phyloP scores from a whole-genome alignment of 1,284 basidiomycete species.

The Apiotrichum veenhuisii region DNA sequence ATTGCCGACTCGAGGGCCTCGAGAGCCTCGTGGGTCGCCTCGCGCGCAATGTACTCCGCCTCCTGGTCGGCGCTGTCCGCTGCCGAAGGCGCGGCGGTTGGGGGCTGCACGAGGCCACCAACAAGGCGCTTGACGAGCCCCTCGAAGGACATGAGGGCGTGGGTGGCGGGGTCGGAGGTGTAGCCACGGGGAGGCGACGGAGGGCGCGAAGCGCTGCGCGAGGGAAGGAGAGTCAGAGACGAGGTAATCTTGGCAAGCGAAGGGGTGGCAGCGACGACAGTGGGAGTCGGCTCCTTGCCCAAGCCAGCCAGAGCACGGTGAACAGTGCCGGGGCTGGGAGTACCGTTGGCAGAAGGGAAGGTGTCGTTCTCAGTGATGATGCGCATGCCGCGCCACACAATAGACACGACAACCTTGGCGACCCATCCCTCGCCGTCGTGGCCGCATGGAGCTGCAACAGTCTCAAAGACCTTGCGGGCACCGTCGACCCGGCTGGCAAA shows the following conservation, averaged over 20 bases:
- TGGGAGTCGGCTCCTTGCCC: slow-evolving; percentile 32
- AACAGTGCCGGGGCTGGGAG: slow-evolving; percentile 43
- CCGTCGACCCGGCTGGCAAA: slow-evolving; percentile 48
- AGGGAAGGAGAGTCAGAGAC: slow-evolving; percentile 34
- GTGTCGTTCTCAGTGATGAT: slow-evolving; percentile 37
- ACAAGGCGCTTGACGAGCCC: slow-evolving; percentile 47
- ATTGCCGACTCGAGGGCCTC: slow-evolving; percentile 48
- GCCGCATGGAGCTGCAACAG: slow-evolving; percentile 42
- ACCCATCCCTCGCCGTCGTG: slow-evolving; percentile 51
- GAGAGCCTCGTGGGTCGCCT: slow-evolving; percentile 48
- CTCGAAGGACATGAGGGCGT: slow-evolving; percentile 46
- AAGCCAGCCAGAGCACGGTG: slow-evolving; percentile 39
- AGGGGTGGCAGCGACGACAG: slow-evolving; percentile 23
- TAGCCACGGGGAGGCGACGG: slow-evolving; percentile 40
- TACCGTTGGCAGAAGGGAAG: slow-evolving; percentile 17
- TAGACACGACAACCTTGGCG: slow-evolving; percentile 47
- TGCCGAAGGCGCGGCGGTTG: slow-evolving; percentile 27
- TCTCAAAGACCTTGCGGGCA: slow-evolving; percentile 43
- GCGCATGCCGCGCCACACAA: slow-evolving; percentile 50
- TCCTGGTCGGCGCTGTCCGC: slow-evolving; percentile 30
- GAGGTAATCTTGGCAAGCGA: slow-evolving; percentile 41
- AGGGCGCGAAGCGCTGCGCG: slow-evolving; percentile 40
- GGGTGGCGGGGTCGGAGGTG: slow-evolving; percentile 37
- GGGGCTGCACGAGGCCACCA: slow-evolving; percentile 44
- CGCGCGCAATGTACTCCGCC: slow-evolving; percentile 47